Conservation (phyloP, 164 flowering plant species). For the Tetracentron sinense region DNA sequence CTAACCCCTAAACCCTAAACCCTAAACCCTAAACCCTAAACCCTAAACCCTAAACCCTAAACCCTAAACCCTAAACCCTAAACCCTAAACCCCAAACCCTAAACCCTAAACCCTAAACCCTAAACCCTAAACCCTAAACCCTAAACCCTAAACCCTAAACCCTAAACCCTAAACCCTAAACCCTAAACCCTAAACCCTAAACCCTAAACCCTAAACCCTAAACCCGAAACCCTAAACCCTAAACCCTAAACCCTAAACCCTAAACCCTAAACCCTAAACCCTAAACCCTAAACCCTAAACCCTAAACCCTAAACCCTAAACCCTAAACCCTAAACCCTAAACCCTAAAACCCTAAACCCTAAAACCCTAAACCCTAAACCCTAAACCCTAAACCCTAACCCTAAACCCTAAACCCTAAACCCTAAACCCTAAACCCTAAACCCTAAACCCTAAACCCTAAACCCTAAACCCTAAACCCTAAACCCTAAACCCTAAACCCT, state of each 20-base stretch:
- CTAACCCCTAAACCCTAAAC: conserved; percentile 23
- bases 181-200: conserved; percentile 22
- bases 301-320: conserved; percentile 8
- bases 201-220: conserved; percentile 20
- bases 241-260: conserved; percentile 15
- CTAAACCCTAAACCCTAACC: conserved; percentile 20
- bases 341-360: no score
- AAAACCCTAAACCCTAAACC: no score
- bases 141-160: conserved; percentile 20
- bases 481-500: conserved; percentile 17
- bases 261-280: conserved; percentile 11
- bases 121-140: conserved; percentile 17
- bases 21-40: conserved; percentile 17
- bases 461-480: conserved; percentile 14
- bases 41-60: conserved; percentile 17
- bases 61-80: conserved; percentile 20
- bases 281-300: conserved; percentile 8
- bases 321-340: conserved; percentile 14
- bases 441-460: conserved; percentile 22
- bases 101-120: conserved; percentile 19
- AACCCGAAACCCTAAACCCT: conserved; percentile 20
- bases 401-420: conserved; percentile 19
- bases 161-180: conserved; percentile 17
- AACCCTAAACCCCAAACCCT: no score
- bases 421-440: conserved; percentile 19